Evolutionary conservation across 805 yeast genomes (phyloP).

Genomic region (Spathaspora boniae): DNA sequence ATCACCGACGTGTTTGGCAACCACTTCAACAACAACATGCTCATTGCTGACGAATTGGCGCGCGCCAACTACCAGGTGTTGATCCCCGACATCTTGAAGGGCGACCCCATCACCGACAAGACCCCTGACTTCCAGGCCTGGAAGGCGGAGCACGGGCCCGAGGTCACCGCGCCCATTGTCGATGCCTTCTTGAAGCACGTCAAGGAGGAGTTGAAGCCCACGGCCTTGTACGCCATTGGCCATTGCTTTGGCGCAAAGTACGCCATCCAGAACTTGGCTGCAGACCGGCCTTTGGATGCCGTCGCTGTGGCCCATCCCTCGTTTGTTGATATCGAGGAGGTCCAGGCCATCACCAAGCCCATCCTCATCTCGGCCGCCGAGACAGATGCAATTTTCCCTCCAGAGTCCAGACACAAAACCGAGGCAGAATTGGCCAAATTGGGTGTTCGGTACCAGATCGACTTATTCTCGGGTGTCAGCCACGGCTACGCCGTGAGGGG

Average conservation of each 20-base stretch:
- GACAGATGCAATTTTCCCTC: constrained; percentile 58
- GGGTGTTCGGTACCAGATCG: constrained; percentile 53
- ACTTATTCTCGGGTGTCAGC: constrained; percentile 55
- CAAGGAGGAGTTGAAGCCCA: constrained; percentile 31
- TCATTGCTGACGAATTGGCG: constrained; percentile 68
- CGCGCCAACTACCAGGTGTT: constrained; percentile 59
- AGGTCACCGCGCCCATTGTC: constrained; percentile 46
- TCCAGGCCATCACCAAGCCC: constrained; percentile 54
- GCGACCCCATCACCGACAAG: constrained; percentile 32
- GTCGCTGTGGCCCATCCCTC: constrained; percentile 88
- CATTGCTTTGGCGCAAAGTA: constrained; percentile 85
- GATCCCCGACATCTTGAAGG: constrained; percentile 72
- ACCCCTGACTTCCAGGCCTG: constrained; percentile 39
- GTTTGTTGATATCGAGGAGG: constrained; percentile 60
- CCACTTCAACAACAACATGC: constrained; percentile 50
- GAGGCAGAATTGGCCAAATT: constrained; percentile 48
- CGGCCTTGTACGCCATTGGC: constrained; percentile 56
- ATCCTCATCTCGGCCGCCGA: constrained; percentile 74
- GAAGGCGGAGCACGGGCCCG: constrained; percentile 51
- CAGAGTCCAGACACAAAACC: constrained; percentile 59
- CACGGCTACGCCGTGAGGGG: constrained; percentile 88
- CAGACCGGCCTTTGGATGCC: constrained; percentile 29
- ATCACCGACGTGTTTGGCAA: constrained; percentile 71
- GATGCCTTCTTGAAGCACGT: constrained; percentile 45
- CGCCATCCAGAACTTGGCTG: constrained; percentile 49